These are phyloP conservation scores for Phyllosticta citribraziliensis DNA, from an alignment of 2,329 filamentous ascomycete species.

Conservation along the genomic window DNA sequence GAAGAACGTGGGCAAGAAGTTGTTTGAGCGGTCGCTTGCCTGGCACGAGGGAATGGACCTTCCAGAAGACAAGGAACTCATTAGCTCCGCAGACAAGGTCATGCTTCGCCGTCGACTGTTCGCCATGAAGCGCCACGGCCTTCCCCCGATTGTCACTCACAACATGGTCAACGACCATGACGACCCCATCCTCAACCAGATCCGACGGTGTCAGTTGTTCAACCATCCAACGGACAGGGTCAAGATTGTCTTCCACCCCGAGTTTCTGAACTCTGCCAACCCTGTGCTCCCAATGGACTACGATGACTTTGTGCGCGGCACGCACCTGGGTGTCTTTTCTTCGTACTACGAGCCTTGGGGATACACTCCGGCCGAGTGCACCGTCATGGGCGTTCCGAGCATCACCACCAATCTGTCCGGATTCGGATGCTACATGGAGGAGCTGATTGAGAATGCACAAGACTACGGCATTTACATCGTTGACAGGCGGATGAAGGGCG, in stretches of 20 bases:
- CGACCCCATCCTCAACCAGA: conserved; percentile 91
- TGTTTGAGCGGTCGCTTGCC: conserved; percentile 87
- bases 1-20: conserved; percentile 79
- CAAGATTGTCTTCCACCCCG: conserved; percentile 96
- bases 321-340: conserved; percentile 87
- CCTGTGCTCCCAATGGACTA: conserved; percentile 93
- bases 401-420: conserved; percentile 97
- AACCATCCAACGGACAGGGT: conserved; percentile 92
- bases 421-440: conserved; percentile 99
- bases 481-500: conserved; percentile 85
- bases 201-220: conserved; percentile 91
- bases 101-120: conserved; percentile 84
- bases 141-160: conserved; percentile 95
- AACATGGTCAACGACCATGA: conserved; percentile 95
- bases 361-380: conserved; percentile 96
- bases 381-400: conserved; percentile 96
- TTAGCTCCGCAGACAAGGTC: conserved; percentile 85
- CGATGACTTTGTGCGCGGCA: conserved; percentile 95
- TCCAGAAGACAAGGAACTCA: conserved; percentile 93
- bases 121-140: conserved; percentile 84
- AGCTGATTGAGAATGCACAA: conserved; percentile 92
- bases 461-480: conserved; percentile 99
- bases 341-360: conserved; percentile 99
- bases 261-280: conserved; percentile 93
- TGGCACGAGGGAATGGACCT: conserved; percentile 93